Percentiles rank a stretch among this genome's conserved stretches.
These are phyloP conservation scores for Lotus japonicus DNA, from an alignment of 306 rosid species.

Conservation along the genomic window DNA sequence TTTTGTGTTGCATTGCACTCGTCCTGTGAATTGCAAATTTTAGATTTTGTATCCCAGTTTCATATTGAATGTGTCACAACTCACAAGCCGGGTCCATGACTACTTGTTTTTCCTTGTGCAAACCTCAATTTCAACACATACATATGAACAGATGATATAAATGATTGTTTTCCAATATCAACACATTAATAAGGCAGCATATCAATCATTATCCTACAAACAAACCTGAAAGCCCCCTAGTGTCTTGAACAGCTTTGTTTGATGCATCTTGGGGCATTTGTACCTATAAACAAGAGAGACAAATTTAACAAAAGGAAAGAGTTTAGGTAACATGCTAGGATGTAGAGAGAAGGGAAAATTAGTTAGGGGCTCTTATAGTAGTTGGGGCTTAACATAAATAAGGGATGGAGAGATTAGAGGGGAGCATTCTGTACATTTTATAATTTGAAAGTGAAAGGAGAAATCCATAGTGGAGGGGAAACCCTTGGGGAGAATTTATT, in stretches of 20 bases:
- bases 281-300: slow-evolving; percentile 39
- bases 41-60: not conserved
- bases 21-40: not conserved
- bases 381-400: too few species aligned
- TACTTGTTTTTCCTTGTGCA: not conserved
- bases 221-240: slow-evolving; percentile 88
- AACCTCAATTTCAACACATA: not conserved
- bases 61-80: not conserved
- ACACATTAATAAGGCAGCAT: slow-evolving; percentile 4
- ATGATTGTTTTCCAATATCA: not conserved
- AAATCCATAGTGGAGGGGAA: too few species aligned
- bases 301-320: not conserved
- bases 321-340: not conserved
- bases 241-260: slow-evolving; percentile 65
- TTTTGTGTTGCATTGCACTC: not conserved
- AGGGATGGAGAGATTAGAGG: too few species aligned
- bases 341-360: too few species aligned
- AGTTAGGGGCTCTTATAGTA: too few species aligned
- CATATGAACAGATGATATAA: not conserved
- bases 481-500: too few species aligned
- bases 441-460: too few species aligned
- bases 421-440: too few species aligned
- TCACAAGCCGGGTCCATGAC: not conserved
- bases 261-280: slow-evolving; percentile 98
- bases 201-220: slow-evolving; percentile 14